phyloP scores from a whole-genome alignment of 2,329 filamentous ascomycete species.

The Venturia aucupariae region DNA sequence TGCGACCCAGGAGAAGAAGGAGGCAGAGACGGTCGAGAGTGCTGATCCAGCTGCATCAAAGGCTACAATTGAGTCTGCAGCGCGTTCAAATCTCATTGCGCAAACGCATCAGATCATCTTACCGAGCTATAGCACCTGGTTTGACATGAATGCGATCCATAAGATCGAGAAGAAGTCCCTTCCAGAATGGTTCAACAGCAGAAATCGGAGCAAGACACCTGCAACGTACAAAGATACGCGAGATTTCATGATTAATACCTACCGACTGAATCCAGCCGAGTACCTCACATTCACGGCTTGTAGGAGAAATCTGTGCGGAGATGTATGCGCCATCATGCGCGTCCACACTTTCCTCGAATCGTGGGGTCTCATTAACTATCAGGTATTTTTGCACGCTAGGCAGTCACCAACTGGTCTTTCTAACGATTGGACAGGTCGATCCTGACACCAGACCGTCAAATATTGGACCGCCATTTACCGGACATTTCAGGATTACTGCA shows the following conservation, averaged over 20 bases:
- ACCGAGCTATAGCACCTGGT: slow-evolving; percentile 97
- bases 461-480: slow-evolving; percentile 92
- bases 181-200: slow-evolving; percentile 96
- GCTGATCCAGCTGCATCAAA: slow-evolving; percentile 51
- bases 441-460: slow-evolving; percentile 90
- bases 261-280: slow-evolving; percentile 88
- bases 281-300: slow-evolving; percentile 97
- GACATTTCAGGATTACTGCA: slow-evolving; percentile 91
- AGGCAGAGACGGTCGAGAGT: slow-evolving; percentile 22
- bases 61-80: slow-evolving; percentile 71
- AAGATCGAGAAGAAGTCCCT: slow-evolving; percentile 88
- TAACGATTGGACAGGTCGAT: slow-evolving; percentile 59
- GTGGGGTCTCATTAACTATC: slow-evolving; percentile 98
- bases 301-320: slow-evolving; percentile 85
- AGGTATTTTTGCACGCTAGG: slow-evolving; percentile 48
- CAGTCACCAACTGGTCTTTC: background rate
- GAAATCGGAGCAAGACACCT: slow-evolving; percentile 95
- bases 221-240: slow-evolving; percentile 98
- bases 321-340: slow-evolving; percentile 98
- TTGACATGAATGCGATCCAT: slow-evolving; percentile 92
- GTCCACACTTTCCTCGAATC: slow-evolving; percentile 97
- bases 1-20: slow-evolving; percentile 30
- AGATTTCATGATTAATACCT: slow-evolving; percentile 99
- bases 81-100: slow-evolving; percentile 81
- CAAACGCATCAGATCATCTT: slow-evolving; percentile 95